A percentile compares a stretch with the other conserved stretches of the same genome.
These are phyloP conservation scores for Cystobasidium ongulense DNA, from an alignment of 768 basidiomycete species.

Conservation along the genomic window DNA sequence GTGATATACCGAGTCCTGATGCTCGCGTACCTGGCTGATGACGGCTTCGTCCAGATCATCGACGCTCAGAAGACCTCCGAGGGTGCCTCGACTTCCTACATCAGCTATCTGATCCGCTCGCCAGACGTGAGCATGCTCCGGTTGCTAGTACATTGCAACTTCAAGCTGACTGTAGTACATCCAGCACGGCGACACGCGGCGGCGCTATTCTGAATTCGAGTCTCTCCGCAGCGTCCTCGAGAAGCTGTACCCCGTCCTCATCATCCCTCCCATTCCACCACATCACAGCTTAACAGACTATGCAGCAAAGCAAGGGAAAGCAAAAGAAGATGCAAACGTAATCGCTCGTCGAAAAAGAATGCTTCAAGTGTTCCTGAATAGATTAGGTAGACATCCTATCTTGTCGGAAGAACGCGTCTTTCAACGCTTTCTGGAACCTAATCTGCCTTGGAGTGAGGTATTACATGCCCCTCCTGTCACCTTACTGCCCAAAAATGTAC, in stretches of 20 bases:
- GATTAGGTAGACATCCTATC: constrained; percentile 83
- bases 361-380: constrained; percentile 88
- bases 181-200: constrained; percentile 70
- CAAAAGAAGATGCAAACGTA: constrained; percentile 87
- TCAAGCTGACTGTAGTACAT: not conserved
- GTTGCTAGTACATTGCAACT: constrained; percentile 18
- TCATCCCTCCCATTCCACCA: constrained; percentile 94
- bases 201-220: constrained; percentile 97
- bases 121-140: constrained; percentile 60
- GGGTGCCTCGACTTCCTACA: constrained; percentile 81
- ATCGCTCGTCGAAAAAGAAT: constrained; percentile 87
- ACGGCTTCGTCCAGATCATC: constrained; percentile 57
- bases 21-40: not conserved
- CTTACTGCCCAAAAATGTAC: constrained; percentile 82
- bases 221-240: constrained; percentile 72
- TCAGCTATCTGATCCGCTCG: constrained; percentile 74
- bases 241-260: constrained; percentile 87
- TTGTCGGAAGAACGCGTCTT: constrained; percentile 92
- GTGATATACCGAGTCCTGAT: not conserved
- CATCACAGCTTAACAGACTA: constrained; percentile 94
- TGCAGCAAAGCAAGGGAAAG: constrained; percentile 91
- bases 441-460: constrained; percentile 94
- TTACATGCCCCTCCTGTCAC: constrained; percentile 86
- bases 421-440: constrained; percentile 88
- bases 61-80: constrained; percentile 92